Conservation (phyloP, 495 filamentous ascomycete genomes). For the Penicillium riverlandense region DNA sequence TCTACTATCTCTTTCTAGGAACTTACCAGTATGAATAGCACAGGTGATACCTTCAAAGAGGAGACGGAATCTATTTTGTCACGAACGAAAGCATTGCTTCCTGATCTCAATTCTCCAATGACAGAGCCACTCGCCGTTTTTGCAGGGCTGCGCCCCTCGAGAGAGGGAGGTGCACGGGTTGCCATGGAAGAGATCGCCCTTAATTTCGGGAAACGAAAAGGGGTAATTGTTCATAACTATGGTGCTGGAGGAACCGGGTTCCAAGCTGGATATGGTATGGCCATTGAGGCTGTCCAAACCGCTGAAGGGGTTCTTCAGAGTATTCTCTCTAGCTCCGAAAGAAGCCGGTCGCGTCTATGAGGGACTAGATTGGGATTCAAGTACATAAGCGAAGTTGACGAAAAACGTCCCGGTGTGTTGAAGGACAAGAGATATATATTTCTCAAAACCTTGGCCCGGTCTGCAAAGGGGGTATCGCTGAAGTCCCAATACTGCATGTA, state of each 20-base stretch:
- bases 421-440: no score
- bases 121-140: conserved; percentile 15
- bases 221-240: conserved; percentile 29
- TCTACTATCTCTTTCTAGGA: no score
- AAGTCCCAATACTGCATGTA: no score
- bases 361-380: no score
- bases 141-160: conserved; percentile 21
- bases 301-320: neutral
- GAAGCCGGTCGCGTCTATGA: no score
- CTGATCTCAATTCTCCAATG: conserved; percentile 6
- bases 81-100: conserved; percentile 14
- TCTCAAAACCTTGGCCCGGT: no score
- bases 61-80: conserved; percentile 22
- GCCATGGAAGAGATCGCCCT: conserved; percentile 9
- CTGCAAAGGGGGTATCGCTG: no score
- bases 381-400: no score
- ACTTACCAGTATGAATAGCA: neutral
- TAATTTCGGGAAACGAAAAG: neutral
- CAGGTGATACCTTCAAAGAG: conserved; percentile 1
- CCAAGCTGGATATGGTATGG: conserved; percentile 22
- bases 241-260: conserved; percentile 16
- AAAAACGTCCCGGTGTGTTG: no score
- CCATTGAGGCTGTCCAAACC: conserved; percentile 3
- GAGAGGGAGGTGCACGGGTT: conserved; percentile 21
- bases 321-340: no score